A percentile compares a stretch with the other conserved stretches of the same genome.
phyloP scores from a whole-genome alignment of 345 rosid species.

The Hypericum androsaemum region DNA sequence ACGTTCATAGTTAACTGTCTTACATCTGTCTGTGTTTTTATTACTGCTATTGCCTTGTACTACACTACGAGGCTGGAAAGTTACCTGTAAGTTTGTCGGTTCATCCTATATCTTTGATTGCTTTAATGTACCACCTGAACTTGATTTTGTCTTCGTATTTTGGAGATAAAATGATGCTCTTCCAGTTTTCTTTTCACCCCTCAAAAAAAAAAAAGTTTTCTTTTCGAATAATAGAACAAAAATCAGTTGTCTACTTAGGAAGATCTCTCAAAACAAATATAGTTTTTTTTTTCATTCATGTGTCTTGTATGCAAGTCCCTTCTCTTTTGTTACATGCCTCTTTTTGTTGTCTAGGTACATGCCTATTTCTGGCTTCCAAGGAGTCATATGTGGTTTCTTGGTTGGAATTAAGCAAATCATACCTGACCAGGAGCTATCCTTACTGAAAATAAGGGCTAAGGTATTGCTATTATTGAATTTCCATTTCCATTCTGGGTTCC shows the following conservation, averaged over 20 bases:
- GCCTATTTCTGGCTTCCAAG: constrained; percentile 94
- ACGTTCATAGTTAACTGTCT: constrained; percentile 69
- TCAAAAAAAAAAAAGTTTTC: too few species aligned
- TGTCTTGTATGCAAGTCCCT: too few species aligned
- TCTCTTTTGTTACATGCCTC: not conserved
- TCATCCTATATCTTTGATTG: not conserved
- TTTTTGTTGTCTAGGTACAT: constrained; percentile 46
- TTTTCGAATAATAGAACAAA: too few species aligned
- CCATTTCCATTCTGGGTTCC: constrained; percentile 6
- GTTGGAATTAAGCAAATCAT: constrained; percentile 94
- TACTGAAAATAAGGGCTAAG: constrained; percentile 80
- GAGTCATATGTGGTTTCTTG: constrained; percentile 74
- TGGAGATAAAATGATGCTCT: too few species aligned
- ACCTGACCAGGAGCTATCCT: constrained; percentile 82
- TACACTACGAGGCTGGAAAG: constrained; percentile 61
- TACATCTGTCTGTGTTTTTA: constrained; percentile 68
- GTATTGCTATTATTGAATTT: constrained; percentile 39
- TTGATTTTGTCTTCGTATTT: too few species aligned
- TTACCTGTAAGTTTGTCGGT: constrained; percentile 62
- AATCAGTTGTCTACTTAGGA: too few species aligned
- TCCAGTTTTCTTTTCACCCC: too few species aligned
- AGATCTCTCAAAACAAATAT: too few species aligned
- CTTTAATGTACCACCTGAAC: not conserved
- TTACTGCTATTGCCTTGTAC: constrained; percentile 80
- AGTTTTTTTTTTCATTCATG: not conserved